Conservation (phyloP, 2,329 filamentous ascomycete genomes). For the Tolypocladium inflatum region DNA sequence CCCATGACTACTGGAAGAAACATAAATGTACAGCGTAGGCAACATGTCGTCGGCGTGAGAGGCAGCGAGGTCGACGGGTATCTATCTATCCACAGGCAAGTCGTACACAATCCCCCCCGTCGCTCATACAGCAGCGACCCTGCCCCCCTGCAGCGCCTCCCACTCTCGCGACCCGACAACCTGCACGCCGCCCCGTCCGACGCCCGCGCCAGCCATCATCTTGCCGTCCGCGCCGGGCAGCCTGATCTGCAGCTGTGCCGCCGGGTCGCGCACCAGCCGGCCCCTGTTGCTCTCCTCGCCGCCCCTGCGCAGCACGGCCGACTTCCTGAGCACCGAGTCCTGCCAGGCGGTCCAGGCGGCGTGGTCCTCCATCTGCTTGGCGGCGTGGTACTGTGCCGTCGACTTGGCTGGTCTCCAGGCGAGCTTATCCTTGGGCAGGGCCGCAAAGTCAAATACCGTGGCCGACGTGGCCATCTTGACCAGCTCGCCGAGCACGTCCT, state of each 20-base stretch:
- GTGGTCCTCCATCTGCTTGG: constrained; percentile 55
- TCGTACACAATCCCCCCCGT: not conserved
- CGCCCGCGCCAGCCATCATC: constrained; percentile 20
- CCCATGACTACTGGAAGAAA: not conserved
- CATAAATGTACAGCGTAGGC: not conserved
- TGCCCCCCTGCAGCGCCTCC: constrained; percentile 41
- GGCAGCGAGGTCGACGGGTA: not conserved
- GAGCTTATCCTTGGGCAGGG: constrained; percentile 48
- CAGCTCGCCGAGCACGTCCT: constrained; percentile 55
- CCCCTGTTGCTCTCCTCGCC: constrained; percentile 14
- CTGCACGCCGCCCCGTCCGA: constrained; percentile 30
- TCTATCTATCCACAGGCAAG: not conserved
- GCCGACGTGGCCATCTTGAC: constrained; percentile 49
- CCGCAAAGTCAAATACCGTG: constrained; percentile 48
- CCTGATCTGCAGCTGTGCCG: constrained; percentile 40
- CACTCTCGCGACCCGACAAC: constrained; percentile 46
- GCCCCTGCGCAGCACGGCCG: constrained; percentile 23
- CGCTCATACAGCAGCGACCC: constrained; percentile 17
- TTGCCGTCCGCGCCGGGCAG: constrained; percentile 38
- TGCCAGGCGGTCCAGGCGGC: constrained; percentile 52
- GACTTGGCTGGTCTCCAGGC: constrained; percentile 56
- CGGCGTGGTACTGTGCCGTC: constrained; percentile 58
- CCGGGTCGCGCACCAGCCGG: constrained; percentile 20
- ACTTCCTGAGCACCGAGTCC: constrained; percentile 44
- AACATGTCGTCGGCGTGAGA: too few relatives aligned